Conservation (phyloP, 176 grass and related monocot genomes). For the sorghum (Sorghum bicolor) region DNA sequence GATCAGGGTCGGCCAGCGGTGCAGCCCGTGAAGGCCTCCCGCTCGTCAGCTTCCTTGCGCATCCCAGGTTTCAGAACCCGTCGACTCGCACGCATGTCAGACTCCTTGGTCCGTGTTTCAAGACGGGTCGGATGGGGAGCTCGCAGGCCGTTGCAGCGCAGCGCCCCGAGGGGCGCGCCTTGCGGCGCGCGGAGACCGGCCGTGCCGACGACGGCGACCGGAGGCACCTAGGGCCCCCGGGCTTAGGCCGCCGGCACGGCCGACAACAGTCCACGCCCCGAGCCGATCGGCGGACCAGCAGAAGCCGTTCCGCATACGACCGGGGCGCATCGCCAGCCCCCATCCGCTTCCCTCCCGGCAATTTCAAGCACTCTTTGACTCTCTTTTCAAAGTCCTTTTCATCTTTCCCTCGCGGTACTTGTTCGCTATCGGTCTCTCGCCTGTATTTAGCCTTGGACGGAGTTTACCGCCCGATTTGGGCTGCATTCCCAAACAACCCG, state of each 20-base stretch:
- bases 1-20: constrained; percentile 57
- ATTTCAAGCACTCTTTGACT: constrained; percentile 80
- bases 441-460: constrained; percentile 64
- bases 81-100: constrained; percentile 59
- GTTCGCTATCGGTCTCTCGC: constrained; percentile 74
- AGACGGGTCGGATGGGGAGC: constrained; percentile 37
- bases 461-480: constrained; percentile 51
- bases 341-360: constrained; percentile 73
- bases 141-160: no score
- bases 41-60: not conserved
- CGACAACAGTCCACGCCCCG: no score
- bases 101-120: constrained; percentile 85
- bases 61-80: no score
- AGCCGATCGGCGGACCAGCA: no score
- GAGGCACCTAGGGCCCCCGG: no score
- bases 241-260: no score
- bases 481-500: constrained; percentile 60
- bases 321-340: constrained; percentile 45
- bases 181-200: no score
- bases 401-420: constrained; percentile 74
- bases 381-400: constrained; percentile 80
- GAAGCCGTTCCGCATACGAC: no score
- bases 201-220: no score
- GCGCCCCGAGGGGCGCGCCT: no score
- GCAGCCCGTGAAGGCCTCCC: not conserved